A percentile compares a stretch with the other conserved stretches of the same genome.
Conservation (phyloP, 768 basidiomycete species). For the Russula sp. region DNA sequence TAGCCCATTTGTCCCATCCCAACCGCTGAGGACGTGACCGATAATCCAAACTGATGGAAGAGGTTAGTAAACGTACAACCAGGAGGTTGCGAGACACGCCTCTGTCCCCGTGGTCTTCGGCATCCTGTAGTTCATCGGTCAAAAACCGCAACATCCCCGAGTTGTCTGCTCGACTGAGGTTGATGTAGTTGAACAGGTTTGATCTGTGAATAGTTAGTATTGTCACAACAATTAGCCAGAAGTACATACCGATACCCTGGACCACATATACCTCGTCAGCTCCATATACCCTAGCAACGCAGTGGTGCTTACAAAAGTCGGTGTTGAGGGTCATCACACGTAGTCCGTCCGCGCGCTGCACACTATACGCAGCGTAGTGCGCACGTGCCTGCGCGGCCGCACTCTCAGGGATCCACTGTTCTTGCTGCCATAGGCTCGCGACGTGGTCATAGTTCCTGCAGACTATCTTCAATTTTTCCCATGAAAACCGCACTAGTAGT, state of each 20-base stretch:
- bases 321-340: constrained; percentile 72
- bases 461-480: not conserved
- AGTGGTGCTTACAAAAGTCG: constrained; percentile 55
- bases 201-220: constrained; percentile 33
- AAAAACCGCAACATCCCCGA: constrained; percentile 75
- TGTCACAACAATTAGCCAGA: not conserved
- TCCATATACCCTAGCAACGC: constrained; percentile 6
- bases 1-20: constrained; percentile 68
- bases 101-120: constrained; percentile 69
- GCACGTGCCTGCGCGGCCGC: constrained; percentile 52
- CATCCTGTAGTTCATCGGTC: constrained; percentile 71
- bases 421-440: constrained; percentile 61
- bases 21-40: constrained; percentile 54
- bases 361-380: constrained; percentile 72
- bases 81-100: constrained; percentile 34
- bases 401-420: constrained; percentile 59
- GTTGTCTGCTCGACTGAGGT: constrained; percentile 58
- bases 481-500: not conserved
- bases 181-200: constrained; percentile 76
- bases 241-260: constrained; percentile 28
- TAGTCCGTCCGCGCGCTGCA: constrained; percentile 57
- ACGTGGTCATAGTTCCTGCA: constrained; percentile 74
- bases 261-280: not conserved
- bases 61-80: not conserved
- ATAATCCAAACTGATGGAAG: constrained; percentile 41